phyloP scores from a whole-genome alignment of 2,329 filamentous ascomycete genomes.

The Alternaria gansuensis region DNA sequence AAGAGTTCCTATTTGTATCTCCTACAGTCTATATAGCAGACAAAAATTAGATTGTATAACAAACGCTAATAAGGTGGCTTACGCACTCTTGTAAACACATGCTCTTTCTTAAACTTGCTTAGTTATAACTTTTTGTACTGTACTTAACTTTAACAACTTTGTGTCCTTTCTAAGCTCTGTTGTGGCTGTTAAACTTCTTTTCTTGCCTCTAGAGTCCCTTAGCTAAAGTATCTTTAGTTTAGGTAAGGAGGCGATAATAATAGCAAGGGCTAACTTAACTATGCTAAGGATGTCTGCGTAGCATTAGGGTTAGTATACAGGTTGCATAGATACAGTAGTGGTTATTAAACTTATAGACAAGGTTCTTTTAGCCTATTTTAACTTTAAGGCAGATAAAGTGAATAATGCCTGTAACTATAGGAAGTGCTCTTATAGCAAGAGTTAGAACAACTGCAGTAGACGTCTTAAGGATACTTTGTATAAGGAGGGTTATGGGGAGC shows the following conservation, averaged over 20 bases:
- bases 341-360: background rate
- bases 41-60: no score
- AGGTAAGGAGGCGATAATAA: slow-evolving; percentile 3
- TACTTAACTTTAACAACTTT: background rate
- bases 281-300: slow-evolving; percentile 7
- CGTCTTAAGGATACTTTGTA: background rate
- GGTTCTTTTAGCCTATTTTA: background rate
- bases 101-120: no score
- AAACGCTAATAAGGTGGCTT: no score
- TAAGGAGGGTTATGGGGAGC: background rate
- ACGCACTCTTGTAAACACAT: no score
- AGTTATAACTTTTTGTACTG: no score
- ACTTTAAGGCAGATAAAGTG: slow-evolving; percentile 7
- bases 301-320: background rate
- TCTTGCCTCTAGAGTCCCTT: background rate
- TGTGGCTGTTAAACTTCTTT: background rate
- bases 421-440: background rate
- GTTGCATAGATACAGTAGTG: background rate
- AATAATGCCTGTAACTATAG: background rate
- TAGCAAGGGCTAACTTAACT: background rate
- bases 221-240: slow-evolving; percentile 1
- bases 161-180: slow-evolving; percentile 1
- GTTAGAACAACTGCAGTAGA: background rate
- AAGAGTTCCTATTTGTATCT: no score
- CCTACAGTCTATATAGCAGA: no score